Percentiles rank a stretch among this genome's conserved stretches.
Conservation (phyloP, 805 yeast species). For the Blastobotrys peoriensis region DNA sequence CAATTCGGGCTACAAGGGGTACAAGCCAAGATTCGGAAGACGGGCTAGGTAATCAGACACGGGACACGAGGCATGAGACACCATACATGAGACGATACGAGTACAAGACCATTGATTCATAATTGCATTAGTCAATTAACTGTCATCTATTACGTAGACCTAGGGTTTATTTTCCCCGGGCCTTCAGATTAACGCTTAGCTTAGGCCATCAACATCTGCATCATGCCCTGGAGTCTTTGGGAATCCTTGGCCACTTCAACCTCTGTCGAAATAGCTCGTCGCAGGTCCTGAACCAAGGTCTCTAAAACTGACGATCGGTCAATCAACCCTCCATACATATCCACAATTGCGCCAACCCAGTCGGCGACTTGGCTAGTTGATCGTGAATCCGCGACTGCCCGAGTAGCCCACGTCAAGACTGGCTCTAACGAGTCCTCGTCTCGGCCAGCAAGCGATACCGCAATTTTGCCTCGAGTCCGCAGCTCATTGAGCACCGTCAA, state of each 20-base stretch:
- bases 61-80: too few species aligned
- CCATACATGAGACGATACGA: too few species aligned
- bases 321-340: conserved; percentile 68
- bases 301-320: conserved; percentile 73
- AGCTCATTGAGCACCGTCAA: conserved; percentile 80
- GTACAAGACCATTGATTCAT: too few species aligned
- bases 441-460: conserved; percentile 71
- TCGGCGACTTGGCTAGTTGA: conserved; percentile 59
- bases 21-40: background rate
- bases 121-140: too few species aligned
- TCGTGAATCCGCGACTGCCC: conserved; percentile 72
- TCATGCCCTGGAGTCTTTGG: conserved; percentile 86
- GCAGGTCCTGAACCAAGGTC: conserved; percentile 58
- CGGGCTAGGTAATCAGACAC: too few species aligned
- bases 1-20: conserved; percentile 18
- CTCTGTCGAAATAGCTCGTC: conserved; percentile 54
- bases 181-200: too few species aligned
- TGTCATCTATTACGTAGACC: too few species aligned
- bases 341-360: conserved; percentile 59
- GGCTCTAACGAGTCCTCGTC: conserved; percentile 87
- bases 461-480: conserved; percentile 80
- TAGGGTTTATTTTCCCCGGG: too few species aligned
- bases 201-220: conserved; percentile 66
- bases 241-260: conserved; percentile 80
- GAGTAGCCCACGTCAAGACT: conserved; percentile 73